Evolutionary conservation across 192 early-diverging fungal species (phyloP).

Genomic region (Powellomyces hirtus): DNA sequence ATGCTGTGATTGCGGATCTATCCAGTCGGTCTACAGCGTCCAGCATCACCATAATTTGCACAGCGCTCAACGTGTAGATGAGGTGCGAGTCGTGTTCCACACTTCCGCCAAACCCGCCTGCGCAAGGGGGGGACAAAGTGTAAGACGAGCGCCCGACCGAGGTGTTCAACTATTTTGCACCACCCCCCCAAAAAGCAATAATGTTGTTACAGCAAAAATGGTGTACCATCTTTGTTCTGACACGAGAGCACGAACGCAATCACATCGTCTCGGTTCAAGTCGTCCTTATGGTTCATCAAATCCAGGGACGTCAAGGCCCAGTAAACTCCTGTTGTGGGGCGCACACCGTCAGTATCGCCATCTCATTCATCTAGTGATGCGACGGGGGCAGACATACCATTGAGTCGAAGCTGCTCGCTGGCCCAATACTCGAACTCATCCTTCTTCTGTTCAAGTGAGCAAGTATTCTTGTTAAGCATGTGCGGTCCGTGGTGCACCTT

Average conservation of each 20-base stretch:
- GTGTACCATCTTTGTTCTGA: slow-evolving; percentile 72
- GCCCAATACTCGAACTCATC: slow-evolving; percentile 92
- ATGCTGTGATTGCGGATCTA: slow-evolving; percentile 60
- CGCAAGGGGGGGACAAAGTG: neutral
- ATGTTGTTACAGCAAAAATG: no score
- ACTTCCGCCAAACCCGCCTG: slow-evolving; percentile 90
- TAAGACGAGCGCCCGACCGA: neutral
- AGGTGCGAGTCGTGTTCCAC: slow-evolving; percentile 86
- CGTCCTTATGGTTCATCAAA: slow-evolving; percentile 63
- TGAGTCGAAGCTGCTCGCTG: slow-evolving; percentile 85
- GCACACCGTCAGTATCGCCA: neutral
- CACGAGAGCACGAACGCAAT: slow-evolving; percentile 79
- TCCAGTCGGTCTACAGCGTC: slow-evolving; percentile 80
- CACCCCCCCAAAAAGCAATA: no score
- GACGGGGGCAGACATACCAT: slow-evolving; percentile 63
- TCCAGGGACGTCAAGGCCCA: slow-evolving; percentile 88
- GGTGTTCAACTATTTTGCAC: no score
- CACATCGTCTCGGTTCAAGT: slow-evolving; percentile 68
- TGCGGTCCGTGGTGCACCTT: neutral
- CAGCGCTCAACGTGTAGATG: slow-evolving; percentile 84
- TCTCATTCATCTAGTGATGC: no score
- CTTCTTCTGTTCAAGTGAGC: slow-evolving; percentile 55
- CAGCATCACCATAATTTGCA: slow-evolving; percentile 82
- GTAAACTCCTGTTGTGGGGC: slow-evolving; percentile 57
- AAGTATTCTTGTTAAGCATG: neutral